Base-by-base conservation (phyloP, 164 flowering plant genomes). In the Cinnamomum micranthum region DNA sequence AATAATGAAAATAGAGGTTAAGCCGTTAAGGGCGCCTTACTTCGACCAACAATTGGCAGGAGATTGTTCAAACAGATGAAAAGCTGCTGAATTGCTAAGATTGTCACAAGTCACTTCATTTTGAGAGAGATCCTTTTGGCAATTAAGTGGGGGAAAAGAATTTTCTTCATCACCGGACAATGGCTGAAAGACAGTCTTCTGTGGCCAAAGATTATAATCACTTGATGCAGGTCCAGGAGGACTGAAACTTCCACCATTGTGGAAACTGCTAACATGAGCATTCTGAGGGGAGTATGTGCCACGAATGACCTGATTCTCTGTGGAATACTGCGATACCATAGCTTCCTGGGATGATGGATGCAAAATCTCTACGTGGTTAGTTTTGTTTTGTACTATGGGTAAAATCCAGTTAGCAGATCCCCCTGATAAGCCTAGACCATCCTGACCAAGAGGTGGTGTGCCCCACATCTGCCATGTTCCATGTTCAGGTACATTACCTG, bases 381-480 rank as follows among this genome's bases (percentile, higher is more conserved):
- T 66, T 81, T 84, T 82, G 74, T 73, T 88, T 74, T 68, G 81
- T n/a, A 87, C 94, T 24, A 81, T 73, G 28, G 89, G 84, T 74
- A 82, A 73, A 83, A 31, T 83, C 96, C 98, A 92, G 84, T 86
- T 83, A 47, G 87, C 81, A 65, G 90, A 74, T 13, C 87, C 87
- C 77, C 92, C 89, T 33, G 85, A 82, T 59, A 90, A 79, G 67
- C 94, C 89, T 15, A 91, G 81, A 71, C 91, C 84, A 80, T 91
- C 97, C 78, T 88, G 97, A 80, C 83, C 92, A 81, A 95, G 91
- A 69, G 96, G 90, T 80, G 91, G 79, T 63, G 86, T 82, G 52
- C 82, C 87, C 99, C 99, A 95, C 97, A 93, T 91, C 76, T 92
- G 97, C 94, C 95, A 92, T 27, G 92, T 80, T 23, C 83, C 83